Evolutionary conservation across 2,329 filamentous ascomycete genomes (phyloP), one percentile per base, ranked within the genome.

Genomic region (Chrysoporthe puriensis): DNA sequence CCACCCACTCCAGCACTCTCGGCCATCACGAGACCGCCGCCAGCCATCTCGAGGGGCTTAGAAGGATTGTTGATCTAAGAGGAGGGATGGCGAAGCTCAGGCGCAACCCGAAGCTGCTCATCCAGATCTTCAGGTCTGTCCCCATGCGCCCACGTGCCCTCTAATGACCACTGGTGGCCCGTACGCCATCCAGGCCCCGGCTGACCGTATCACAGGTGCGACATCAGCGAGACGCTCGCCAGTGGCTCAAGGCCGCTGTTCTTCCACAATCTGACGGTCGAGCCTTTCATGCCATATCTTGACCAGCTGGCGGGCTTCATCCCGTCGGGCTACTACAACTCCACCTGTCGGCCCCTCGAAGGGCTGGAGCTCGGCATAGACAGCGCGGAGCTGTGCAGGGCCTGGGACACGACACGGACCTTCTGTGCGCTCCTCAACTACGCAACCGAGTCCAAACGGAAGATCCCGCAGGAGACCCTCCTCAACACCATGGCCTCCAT

Each of bases 31-130:
- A 73, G 4, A 68, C 73, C 0, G 76, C 77, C 1, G 71, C 63
- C 9, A 72, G 78, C 26, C 79, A 82, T 63, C 73, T 81, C 64
- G 60, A 75, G 32, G 80, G 79, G 7, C 72, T 82, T 21, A 73
- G 73, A 21, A 78, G 73, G 67, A 79, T 82, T 7, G 73, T 81
- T 7, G 68, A 73, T 21, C 43, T 82, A 42, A 76, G 77, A 63
- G 80, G 80, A 2, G 79, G 79, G 0, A 46, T 80, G 1, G 42
- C 16, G 13, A 70, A 69, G 0, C 77, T 81, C 13, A 70, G 62
- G 6, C 54, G 73, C 8, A 78, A 77, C 34, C 57, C 71, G 32
- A 81, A 79, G 60, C 73, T 81, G 11, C 57, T 78, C 3, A 70
- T 78, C 13, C 79, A 82, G 59, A 71, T 79, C 36, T 64, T 77